Evolutionary conservation across 2,329 filamentous ascomycete species (phyloP).

Genomic region (Lasiodiplodia hormozganensis): DNA sequence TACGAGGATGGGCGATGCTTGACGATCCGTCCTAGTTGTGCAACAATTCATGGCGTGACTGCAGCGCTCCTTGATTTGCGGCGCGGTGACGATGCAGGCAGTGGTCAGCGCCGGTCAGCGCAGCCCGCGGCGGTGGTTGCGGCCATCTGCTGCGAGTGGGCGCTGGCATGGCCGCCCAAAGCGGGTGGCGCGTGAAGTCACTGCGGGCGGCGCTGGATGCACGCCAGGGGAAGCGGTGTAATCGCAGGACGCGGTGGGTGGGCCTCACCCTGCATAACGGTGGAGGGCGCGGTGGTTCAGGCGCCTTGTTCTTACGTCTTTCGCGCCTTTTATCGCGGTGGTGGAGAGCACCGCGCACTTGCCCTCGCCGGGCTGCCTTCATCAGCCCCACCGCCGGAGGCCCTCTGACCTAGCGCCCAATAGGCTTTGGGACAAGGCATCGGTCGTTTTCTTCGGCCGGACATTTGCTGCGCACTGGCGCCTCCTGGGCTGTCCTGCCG

Average conservation of each 20-base stretch:
- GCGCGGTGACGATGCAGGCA: background rate
- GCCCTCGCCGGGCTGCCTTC: conserved; percentile 21
- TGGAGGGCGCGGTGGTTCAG: conserved; percentile 20
- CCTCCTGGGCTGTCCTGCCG: conserved; percentile 14
- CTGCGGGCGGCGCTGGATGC: conserved; percentile 2
- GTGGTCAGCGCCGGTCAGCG: conserved; percentile 15
- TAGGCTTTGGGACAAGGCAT: conserved; percentile 6
- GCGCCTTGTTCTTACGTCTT: conserved; percentile 11
- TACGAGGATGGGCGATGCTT: conserved; percentile 15
- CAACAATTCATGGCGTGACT: conserved; percentile 18
- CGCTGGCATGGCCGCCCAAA: conserved; percentile 8
- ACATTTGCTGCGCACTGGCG: conserved; percentile 26
- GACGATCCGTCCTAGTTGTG: conserved; percentile 19
- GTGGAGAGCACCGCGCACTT: conserved; percentile 25
- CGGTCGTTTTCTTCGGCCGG: conserved; percentile 18
- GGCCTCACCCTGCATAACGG: conserved; percentile 26
- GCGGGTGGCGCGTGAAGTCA: conserved; percentile 21
- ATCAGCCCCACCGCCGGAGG: conserved; percentile 19
- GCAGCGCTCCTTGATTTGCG: conserved; percentile 21
- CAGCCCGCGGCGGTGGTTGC: background rate
- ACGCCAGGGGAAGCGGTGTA: conserved; percentile 22
- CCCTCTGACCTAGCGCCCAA: conserved; percentile 23
- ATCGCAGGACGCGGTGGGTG: background rate
- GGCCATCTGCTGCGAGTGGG: background rate
- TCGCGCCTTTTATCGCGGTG: conserved; percentile 3